phyloP scores from a whole-genome alignment of 2,329 filamentous ascomycete species.

The Microdochium bolleyi region DNA sequence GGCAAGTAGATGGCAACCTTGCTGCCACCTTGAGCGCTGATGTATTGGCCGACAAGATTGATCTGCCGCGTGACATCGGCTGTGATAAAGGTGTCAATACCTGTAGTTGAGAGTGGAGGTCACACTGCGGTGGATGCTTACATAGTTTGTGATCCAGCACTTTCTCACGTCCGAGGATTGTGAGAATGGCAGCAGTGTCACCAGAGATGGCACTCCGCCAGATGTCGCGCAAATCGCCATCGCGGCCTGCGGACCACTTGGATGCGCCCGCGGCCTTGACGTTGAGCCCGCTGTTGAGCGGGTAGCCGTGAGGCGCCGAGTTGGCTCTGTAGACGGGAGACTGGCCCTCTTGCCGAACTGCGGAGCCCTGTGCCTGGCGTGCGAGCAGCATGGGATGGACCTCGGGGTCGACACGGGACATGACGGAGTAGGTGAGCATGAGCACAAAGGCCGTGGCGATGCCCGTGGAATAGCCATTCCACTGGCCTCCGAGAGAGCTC shows the following conservation, averaged over 20 bases:
- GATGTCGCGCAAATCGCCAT: constrained; percentile 86
- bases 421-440: constrained; percentile 63
- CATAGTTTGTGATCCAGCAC: constrained; percentile 64
- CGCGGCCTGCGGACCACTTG: constrained; percentile 74
- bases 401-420: constrained; percentile 73
- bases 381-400: constrained; percentile 86
- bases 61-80: constrained; percentile 78
- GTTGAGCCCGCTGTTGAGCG: constrained; percentile 67
- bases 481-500: constrained; percentile 63
- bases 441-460: constrained; percentile 59
- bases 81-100: constrained; percentile 20
- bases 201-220: constrained; percentile 71
- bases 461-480: constrained; percentile 73
- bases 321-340: constrained; percentile 81
- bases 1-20: constrained; percentile 85
- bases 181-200: constrained; percentile 65
- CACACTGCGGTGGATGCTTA: constrained; percentile 21
- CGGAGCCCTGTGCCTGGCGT: constrained; percentile 70
- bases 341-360: constrained; percentile 75
- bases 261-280: constrained; percentile 74
- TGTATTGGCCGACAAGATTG: constrained; percentile 73
- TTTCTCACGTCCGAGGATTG: constrained; percentile 68
- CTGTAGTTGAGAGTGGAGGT: neutral
- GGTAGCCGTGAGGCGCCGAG: constrained; percentile 77
- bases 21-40: constrained; percentile 62